Base-by-base conservation (phyloP, 495 filamentous ascomycete species). In the Trypethelium eluteriae region DNA sequence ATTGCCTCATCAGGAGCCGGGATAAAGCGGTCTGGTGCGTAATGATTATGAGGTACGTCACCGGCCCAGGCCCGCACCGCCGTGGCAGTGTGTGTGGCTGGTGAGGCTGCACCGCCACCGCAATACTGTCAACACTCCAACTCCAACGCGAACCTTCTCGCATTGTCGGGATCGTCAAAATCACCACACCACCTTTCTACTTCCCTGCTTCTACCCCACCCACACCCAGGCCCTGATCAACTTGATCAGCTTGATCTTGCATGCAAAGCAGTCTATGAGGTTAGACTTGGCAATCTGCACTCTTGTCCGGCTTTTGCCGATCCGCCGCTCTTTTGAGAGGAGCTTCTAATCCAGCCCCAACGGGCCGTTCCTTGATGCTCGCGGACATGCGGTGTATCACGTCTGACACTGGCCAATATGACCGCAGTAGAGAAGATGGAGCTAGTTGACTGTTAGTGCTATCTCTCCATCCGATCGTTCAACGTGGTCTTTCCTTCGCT, bases 361-460 rank as follows among this genome's bases (percentile, higher is more conserved):
- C 53, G 53, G 53, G 53, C 53, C 53, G 53, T 36, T 9, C 53
- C 53, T 59, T 59, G 53, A 5, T 59, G 18, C 18, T 18, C 53
- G 53, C 53, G 53, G 53, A 34, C 36, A 59, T 59, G 53, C 53
- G 32, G 25, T 36, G 32, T 34, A 34, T 59, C 53, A 59, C 53
- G n/a, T 59, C 32, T 18, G 72, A 75, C 70, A 75, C 72, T 66
- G 68, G 69, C 53, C 84, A 86, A 74, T 75, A 92, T 93, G 89
- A 84, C 53, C 34, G 32, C 86, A 78, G 85, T 88, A 81, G 78
- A 79, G 83, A 91, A 89, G 76, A 88, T 92, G 88, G 83, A 85
- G 74, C 82, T 96, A 82, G 89, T 90, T 85, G 90, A 96, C 72
- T 96, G 91, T 93, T 78, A 74, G 89, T 84, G 3, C 44, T 14